Evolutionary conservation across 306 rosid genomes (phyloP).

Genomic region (Vicia villosa): DNA sequence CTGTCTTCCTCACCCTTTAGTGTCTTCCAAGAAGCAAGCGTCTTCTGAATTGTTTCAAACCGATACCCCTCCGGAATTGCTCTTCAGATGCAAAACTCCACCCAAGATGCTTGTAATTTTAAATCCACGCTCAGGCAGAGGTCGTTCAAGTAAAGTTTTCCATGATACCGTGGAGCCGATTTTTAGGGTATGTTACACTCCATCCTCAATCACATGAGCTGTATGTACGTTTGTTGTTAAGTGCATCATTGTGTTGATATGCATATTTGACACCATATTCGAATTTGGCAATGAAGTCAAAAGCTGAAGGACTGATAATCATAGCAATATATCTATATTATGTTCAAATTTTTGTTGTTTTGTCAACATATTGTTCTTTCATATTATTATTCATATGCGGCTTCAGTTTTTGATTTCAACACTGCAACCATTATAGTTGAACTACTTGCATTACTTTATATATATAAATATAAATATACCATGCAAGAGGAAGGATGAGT

Average conservation of each 20-base stretch:
- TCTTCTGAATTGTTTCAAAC: slow-evolving; percentile 81
- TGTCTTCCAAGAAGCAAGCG: slow-evolving; percentile 93
- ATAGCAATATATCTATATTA: slow-evolving; percentile 2
- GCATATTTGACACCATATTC: slow-evolving; percentile 9
- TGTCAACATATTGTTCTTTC: slow-evolving; percentile 16
- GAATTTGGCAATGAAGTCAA: slow-evolving; percentile 9
- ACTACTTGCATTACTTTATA: slow-evolving; percentile 25
- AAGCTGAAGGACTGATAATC: slow-evolving; percentile 20
- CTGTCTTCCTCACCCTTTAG: slow-evolving; percentile 94
- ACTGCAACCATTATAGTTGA: slow-evolving; percentile 27
- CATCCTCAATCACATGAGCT: slow-evolving; percentile 14
- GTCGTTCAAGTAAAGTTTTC: slow-evolving; percentile 96
- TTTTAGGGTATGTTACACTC: slow-evolving; percentile 62
- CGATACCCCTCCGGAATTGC: slow-evolving; percentile 92
- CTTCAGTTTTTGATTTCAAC: slow-evolving; percentile 7
- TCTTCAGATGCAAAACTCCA: slow-evolving; percentile 88
- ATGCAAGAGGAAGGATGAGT: slow-evolving; percentile 18
- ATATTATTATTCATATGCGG: neutral
- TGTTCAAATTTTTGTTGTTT: slow-evolving; percentile 28
- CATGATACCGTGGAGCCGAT: slow-evolving; percentile 85
- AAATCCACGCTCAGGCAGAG: slow-evolving; percentile 95
- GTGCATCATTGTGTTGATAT: slow-evolving; percentile 18
- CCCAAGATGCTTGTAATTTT: slow-evolving; percentile 96
- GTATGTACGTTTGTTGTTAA: slow-evolving; percentile 13
- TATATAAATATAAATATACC: neutral